Percentiles rank a stretch among this genome's conserved stretches.
Conservation (phyloP, 352 stramenopile species). For the Globisporangium barbulae region DNA sequence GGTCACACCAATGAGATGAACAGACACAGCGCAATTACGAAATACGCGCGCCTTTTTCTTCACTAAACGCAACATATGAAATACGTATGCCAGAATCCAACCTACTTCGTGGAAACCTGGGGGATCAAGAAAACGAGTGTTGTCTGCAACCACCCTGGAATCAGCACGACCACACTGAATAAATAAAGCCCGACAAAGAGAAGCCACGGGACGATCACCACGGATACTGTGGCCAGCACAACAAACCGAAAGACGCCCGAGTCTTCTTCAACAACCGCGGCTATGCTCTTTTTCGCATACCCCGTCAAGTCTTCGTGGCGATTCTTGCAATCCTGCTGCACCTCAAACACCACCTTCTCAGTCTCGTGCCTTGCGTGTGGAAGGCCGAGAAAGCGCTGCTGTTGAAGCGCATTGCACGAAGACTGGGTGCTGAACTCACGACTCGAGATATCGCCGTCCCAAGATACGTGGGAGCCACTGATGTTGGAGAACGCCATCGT, state of each 20-base stretch:
- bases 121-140: neutral
- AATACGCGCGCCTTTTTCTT: neutral
- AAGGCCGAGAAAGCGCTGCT: constrained; percentile 23
- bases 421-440: constrained; percentile 19
- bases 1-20: constrained; percentile 22
- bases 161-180: neutral
- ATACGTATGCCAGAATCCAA: neutral
- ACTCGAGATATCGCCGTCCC: constrained; percentile 18
- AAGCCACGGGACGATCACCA: constrained; percentile 29
- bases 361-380: constrained; percentile 15
- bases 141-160: constrained; percentile 1
- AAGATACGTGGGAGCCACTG: constrained; percentile 23
- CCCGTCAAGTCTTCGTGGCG: constrained; percentile 27
- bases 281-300: constrained; percentile 28
- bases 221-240: constrained; percentile 21
- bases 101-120: neutral
- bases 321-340: constrained; percentile 18
- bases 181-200: constrained; percentile 22
- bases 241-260: constrained; percentile 17
- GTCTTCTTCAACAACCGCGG: constrained; percentile 10
- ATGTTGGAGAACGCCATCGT: constrained; percentile 17
- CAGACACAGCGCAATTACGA: constrained; percentile 1
- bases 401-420: constrained; percentile 21
- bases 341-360: constrained; percentile 15
- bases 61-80: neutral